phyloP scores from a whole-genome alignment of 345 rosid species.

The Pugionium cornutum region DNA sequence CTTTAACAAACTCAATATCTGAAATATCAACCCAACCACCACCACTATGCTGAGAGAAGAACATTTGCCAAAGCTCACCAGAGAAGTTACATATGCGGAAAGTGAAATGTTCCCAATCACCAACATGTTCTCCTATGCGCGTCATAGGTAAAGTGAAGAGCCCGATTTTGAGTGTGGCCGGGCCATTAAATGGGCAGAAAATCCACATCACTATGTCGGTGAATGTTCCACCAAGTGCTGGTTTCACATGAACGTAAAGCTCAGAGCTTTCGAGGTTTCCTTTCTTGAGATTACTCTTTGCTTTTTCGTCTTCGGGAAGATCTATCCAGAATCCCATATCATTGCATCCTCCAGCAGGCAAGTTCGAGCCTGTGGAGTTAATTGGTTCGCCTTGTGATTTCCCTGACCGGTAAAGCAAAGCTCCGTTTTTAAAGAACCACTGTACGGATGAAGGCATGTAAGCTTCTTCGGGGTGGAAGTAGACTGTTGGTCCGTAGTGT shows the following conservation, averaged over 20 bases:
- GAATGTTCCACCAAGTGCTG: constrained; percentile 85
- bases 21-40: constrained; percentile 78
- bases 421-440: constrained; percentile 92
- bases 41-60: constrained; percentile 87
- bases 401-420: constrained; percentile 57
- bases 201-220: constrained; percentile 93
- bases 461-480: constrained; percentile 84
- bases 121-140: constrained; percentile 72
- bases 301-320: constrained; percentile 61
- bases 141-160: constrained; percentile 63
- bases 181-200: constrained; percentile 91
- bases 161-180: constrained; percentile 79
- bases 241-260: constrained; percentile 87
- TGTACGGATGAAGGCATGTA: constrained; percentile 85
- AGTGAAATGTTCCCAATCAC: constrained; percentile 95
- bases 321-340: constrained; percentile 83
- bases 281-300: constrained; percentile 48
- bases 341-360: constrained; percentile 71
- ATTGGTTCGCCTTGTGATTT: constrained; percentile 51
- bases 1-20: constrained; percentile 58
- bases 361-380: constrained; percentile 55
- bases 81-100: constrained; percentile 81
- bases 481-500: constrained; percentile 81
- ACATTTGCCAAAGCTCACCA: constrained; percentile 78
- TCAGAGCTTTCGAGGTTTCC: constrained; percentile 76